These are phyloP conservation scores for Biscutella auriculata DNA, from an alignment of 441 rosid genomes.

Conservation along the genomic window DNA sequence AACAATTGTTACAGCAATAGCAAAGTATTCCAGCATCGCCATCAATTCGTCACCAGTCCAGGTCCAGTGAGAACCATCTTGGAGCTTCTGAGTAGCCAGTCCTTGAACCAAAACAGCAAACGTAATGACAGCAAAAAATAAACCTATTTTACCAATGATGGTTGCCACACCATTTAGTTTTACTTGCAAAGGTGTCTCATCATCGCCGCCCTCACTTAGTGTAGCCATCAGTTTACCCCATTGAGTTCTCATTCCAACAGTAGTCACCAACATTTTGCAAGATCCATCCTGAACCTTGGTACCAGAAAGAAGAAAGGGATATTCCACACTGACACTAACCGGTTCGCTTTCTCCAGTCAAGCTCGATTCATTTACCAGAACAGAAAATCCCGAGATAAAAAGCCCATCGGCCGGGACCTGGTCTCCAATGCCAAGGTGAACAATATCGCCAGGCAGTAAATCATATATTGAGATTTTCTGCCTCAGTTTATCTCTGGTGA, in stretches of 20 bases:
- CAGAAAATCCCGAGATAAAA: conserved; percentile 59
- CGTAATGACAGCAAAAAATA: conserved; percentile 57
- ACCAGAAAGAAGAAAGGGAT: conserved; percentile 65
- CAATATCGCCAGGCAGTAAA: conserved; percentile 59
- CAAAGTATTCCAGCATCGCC: conserved; percentile 48
- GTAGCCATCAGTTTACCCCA: conserved; percentile 78
- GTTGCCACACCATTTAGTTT: conserved; percentile 74
- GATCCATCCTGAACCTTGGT: conserved; percentile 68
- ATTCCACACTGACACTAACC: conserved; percentile 31
- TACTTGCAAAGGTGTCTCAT: conserved; percentile 72
- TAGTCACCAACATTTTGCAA: conserved; percentile 59
- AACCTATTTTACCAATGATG: conserved; percentile 57
- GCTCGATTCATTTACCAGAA: conserved; percentile 55
- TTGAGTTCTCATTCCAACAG: conserved; percentile 77
- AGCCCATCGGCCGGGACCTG: conserved; percentile 78
- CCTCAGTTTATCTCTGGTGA: conserved; percentile 48
- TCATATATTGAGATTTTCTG: conserved; percentile 62
- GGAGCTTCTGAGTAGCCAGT: conserved; percentile 34
- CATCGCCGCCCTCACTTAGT: conserved; percentile 68
- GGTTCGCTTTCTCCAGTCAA: conserved; percentile 74
- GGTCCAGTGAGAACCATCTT: conserved; percentile 32
- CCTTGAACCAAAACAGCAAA: conserved; percentile 61
- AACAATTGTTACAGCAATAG: conserved; percentile 63
- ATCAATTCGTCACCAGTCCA: conserved; percentile 63
- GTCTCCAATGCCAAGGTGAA: conserved; percentile 60